These are phyloP conservation scores for Pulveroboletus frians DNA, from an alignment of 768 basidiomycete species.

Conservation along the genomic window DNA sequence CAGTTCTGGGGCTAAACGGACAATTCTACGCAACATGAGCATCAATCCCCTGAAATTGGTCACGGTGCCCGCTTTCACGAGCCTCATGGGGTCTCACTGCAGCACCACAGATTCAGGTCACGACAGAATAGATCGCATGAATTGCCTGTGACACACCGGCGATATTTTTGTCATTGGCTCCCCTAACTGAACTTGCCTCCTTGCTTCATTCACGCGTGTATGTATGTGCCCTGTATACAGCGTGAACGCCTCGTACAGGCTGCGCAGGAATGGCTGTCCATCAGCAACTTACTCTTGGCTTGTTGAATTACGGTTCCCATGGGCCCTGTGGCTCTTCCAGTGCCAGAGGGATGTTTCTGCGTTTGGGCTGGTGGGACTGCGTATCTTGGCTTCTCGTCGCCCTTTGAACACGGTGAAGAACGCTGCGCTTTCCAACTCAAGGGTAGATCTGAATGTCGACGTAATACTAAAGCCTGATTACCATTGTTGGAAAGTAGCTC, in stretches of 20 bases:
- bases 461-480: constrained; percentile 16
- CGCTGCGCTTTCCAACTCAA: too few relatives aligned
- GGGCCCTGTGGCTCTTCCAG: neutral
- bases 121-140: neutral
- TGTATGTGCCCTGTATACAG: neutral
- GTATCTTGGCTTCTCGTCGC: neutral
- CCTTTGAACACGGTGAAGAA: too few relatives aligned
- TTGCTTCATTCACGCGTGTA: constrained; percentile 6
- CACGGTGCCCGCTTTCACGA: neutral
- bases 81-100: neutral
- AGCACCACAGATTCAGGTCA: neutral
- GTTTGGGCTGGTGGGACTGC: neutral
- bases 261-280: neutral
- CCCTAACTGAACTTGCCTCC: neutral
- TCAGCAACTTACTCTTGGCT: neutral
- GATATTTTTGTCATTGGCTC: neutral
- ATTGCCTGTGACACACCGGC: neutral
- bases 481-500: constrained; percentile 6
- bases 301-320: neutral
- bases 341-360: neutral
- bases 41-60: neutral
- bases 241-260: neutral
- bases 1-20: neutral
- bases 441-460: constrained; percentile 6
- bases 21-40: too few relatives aligned